Evolutionary conservation across 148 eudicot genomes (phyloP), one percentile per base, ranked within the genome.

Genomic region (Chenopodium formosanum): DNA sequence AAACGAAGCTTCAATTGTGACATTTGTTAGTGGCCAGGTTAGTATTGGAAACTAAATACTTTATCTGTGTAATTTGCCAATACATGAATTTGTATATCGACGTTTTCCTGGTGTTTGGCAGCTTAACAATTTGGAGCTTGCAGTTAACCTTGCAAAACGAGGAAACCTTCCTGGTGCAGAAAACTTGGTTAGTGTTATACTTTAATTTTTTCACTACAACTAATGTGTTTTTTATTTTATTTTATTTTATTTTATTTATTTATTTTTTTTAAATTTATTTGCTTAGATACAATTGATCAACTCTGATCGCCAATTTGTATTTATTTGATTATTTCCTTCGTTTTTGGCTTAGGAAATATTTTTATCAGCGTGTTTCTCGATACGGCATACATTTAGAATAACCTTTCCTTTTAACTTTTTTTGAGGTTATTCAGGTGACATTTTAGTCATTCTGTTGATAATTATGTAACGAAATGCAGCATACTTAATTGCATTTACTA

Each of bases 111-210:
- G 58, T 58, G 70, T 20, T 73, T 62, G 82, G 80, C 92, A 94
- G 98, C 84, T 94, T 79, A 94, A 94, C 84, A 95, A 95, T 86
- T 83, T 95, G 83, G 98, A 95, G 88, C 96, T 95, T 79, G 98
- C 98, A 70, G 97, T 95, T 63, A 95, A 91, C 89, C 96, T 95
- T 78, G 98, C 98, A 29, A 95, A 92, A 83, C 87, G 98, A 81
- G 98, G 98, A 84, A 95, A 95, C 76, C 92, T 95, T 78, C 98
- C 98, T 83, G 98, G 98, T 72, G 98, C 98, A 9, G 98, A 95
- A 82, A 95, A 95, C 84, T 82, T 95, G 98, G 97, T 92, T 65
- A 74, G 74, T 69, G 1, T 17, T 29, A 46, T 6, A 6, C 6
- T 40, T 40, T 40, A 40, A 40, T 40, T 40, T 40, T 40, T 40